Conservation (phyloP, 345 rosid species). For the Luvunga scandens region DNA sequence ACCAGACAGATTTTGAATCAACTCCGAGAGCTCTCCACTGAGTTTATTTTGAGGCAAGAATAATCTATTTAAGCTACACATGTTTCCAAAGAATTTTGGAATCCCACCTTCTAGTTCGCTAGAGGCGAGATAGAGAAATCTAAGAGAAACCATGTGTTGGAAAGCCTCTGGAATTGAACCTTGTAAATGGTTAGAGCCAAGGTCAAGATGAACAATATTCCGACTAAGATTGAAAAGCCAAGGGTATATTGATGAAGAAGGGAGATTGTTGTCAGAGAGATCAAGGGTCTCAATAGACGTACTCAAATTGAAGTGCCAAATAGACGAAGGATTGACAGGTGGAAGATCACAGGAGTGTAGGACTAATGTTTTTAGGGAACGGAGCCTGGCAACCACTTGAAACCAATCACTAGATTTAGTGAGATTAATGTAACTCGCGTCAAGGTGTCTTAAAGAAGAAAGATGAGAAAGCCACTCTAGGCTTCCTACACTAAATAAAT, state of each 20-base stretch:
- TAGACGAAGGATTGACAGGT: too few relatives aligned
- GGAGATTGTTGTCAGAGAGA: background rate
- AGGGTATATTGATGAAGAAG: background rate
- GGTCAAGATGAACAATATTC: background rate
- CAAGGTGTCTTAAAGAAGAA: background rate
- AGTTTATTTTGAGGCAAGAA: too few relatives aligned
- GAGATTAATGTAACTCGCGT: background rate
- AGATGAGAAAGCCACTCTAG: slow-evolving; percentile 22
- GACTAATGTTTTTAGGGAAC: background rate
- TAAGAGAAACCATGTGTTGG: background rate
- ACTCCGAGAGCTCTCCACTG: too few relatives aligned
- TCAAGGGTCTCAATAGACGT: background rate
- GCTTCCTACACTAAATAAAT: background rate
- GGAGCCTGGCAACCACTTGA: background rate
- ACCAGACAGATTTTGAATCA: too few relatives aligned
- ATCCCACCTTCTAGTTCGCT: too few relatives aligned
- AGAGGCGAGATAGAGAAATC: background rate
- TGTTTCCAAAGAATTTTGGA: too few relatives aligned
- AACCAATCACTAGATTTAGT: background rate
- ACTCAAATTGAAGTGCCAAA: background rate
- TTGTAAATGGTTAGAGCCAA: background rate
- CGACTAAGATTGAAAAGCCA: too few relatives aligned
- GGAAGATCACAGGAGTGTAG: too few relatives aligned
- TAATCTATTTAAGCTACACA: too few relatives aligned
- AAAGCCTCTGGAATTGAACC: slow-evolving; percentile 1